Evolutionary conservation across 192 early-diverging fungal species (phyloP).

Genomic region (Chytriomyces confervae): DNA sequence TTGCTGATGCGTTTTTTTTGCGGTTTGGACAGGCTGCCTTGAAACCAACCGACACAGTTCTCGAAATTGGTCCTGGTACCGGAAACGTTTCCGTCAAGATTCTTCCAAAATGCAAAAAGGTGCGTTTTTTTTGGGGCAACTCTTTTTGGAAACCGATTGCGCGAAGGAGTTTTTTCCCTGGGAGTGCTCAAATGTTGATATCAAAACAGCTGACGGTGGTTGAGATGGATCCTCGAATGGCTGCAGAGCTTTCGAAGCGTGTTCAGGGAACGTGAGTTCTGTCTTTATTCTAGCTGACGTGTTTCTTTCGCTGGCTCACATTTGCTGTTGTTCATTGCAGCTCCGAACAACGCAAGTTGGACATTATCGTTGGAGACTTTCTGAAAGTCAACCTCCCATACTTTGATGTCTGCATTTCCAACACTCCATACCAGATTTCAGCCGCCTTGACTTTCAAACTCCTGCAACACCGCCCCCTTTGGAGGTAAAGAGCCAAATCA

Average conservation of each 20-base stretch:
- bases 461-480: constrained; percentile 90
- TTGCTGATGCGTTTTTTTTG: neutral
- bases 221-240: constrained; percentile 95
- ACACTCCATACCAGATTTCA: constrained; percentile 99
- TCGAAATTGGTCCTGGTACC: constrained; percentile 98
- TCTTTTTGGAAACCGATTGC: neutral
- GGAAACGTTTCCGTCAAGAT: constrained; percentile 97
- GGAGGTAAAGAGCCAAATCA: constrained; percentile 41
- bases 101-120: constrained; percentile 89
- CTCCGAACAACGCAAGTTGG: constrained; percentile 78
- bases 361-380: constrained; percentile 97
- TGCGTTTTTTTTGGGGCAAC: constrained; percentile 28
- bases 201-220: constrained; percentile 69
- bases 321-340: constrained; percentile 45
- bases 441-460: constrained; percentile 96
- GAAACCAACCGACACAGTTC: constrained; percentile 56
- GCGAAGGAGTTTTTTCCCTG: neutral
- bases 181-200: neutral
- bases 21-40: constrained; percentile 39
- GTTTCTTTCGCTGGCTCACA: neutral
- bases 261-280: constrained; percentile 87
- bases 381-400: constrained; percentile 95
- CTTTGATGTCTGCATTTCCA: constrained; percentile 98
- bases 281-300: neutral
- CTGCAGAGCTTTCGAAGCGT: constrained; percentile 95